Evolutionary conservation across 169 alveolate genomes (phyloP).

Genomic region (Cryptosporidium meleagridis): DNA sequence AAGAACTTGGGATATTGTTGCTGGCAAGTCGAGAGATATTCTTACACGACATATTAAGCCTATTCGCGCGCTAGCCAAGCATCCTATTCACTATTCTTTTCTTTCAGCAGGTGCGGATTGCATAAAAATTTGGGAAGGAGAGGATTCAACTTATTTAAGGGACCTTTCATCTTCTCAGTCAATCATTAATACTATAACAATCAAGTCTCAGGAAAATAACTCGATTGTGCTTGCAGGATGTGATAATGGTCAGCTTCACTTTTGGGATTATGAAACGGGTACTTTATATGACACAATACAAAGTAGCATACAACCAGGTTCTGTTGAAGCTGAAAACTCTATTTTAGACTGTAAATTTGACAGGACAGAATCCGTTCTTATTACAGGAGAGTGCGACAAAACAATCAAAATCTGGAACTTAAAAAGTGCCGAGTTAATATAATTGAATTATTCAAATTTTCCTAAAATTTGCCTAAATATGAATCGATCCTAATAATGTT

Average conservation of each 20-base stretch:
- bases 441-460: background rate
- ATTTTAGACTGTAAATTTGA: conserved; percentile 94
- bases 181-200: conserved; percentile 92
- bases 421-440: background rate
- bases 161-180: conserved; percentile 90
- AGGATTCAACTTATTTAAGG: conserved; percentile 85
- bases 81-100: conserved; percentile 96
- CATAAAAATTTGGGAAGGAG: conserved; percentile 93
- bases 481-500: background rate
- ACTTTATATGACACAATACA: conserved; percentile 92
- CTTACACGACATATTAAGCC: conserved; percentile 98
- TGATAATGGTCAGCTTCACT: conserved; percentile 94
- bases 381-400: conserved; percentile 99
- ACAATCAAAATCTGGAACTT: conserved; percentile 92
- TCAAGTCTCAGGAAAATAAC: conserved; percentile 87
- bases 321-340: conserved; percentile 95
- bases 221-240: conserved; percentile 95
- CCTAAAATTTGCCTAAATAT: background rate
- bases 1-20: conserved; percentile 96
- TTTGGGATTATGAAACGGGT: conserved; percentile 98
- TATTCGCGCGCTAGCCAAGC: conserved; percentile 94
- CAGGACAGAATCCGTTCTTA: conserved; percentile 92
- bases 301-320: conserved; percentile 94
- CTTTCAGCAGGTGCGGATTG: conserved; percentile 97
- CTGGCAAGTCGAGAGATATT: conserved; percentile 94